Percentiles rank a stretch among this genome's conserved stretches.
Evolutionary conservation across 2,329 filamentous ascomycete genomes (phyloP).

Genomic region (Aspergillus sp.): DNA sequence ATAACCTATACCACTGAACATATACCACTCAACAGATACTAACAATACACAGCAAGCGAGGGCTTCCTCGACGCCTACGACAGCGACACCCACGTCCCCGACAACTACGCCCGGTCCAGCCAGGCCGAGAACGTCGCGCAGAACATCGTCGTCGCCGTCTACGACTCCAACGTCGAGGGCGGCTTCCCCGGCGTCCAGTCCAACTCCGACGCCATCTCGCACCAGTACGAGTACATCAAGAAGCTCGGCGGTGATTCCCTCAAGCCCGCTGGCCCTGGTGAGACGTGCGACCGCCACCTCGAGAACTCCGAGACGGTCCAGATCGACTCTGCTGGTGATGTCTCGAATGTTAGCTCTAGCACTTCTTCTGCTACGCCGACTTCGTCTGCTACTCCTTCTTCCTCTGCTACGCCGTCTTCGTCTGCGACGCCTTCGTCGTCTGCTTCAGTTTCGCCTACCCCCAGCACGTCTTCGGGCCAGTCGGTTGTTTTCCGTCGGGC

Average conservation of each 20-base stretch:
- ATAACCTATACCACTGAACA: too few species aligned
- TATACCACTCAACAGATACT: too few species aligned
- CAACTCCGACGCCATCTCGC: not conserved
- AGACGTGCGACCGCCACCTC: constrained; percentile 5
- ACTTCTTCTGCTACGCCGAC: too few species aligned
- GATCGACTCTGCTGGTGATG: not conserved
- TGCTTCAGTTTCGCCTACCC: too few species aligned
- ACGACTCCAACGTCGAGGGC: constrained; percentile 4
- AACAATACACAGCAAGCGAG: not conserved
- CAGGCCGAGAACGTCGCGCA: constrained; percentile 12
- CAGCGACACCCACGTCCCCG: constrained; percentile 8
- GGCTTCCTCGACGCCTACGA: constrained; percentile 5
- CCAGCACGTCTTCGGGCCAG: too few species aligned
- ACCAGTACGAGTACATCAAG: constrained; percentile 5
- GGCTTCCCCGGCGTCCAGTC: constrained; percentile 2
- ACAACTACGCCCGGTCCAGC: constrained; percentile 6
- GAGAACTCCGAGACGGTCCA: constrained; percentile 7
- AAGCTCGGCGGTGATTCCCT: not conserved
- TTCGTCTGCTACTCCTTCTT: too few species aligned
- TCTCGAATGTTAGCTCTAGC: too few species aligned
- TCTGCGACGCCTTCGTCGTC: too few species aligned
- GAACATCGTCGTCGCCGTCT: constrained; percentile 9
- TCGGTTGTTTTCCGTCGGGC: too few species aligned
- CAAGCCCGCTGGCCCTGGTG: not conserved
- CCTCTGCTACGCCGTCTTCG: too few species aligned